A percentile compares a stretch with the other conserved stretches of the same genome.
Evolutionary conservation across 352 stramenopile genomes (phyloP).

Genomic region (Phytopythium sindhum): DNA sequence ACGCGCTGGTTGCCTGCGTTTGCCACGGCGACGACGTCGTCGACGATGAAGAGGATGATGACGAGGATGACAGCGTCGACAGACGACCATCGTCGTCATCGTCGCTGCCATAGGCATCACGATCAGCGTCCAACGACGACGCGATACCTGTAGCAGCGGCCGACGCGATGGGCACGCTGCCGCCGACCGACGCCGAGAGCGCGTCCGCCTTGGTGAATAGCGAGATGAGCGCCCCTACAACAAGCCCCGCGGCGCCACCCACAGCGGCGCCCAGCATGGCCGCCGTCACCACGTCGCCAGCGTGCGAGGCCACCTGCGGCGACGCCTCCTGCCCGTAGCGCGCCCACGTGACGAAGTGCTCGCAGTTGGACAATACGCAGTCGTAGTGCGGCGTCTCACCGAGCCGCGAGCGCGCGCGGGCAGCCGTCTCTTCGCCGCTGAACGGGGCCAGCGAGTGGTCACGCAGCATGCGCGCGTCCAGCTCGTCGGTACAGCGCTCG

Average conservation of each 20-base stretch:
- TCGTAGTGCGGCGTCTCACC: constrained; percentile 48
- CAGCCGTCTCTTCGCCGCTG: constrained; percentile 35
- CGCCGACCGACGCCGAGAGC: constrained; percentile 38
- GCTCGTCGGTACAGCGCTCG: constrained; percentile 34
- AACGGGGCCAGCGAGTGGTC: constrained; percentile 41
- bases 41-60: background rate
- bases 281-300: constrained; percentile 55
- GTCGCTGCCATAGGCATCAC: constrained; percentile 4
- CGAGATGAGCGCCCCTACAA: constrained; percentile 56
- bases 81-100: constrained; percentile 14
- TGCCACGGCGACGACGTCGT: background rate
- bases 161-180: background rate
- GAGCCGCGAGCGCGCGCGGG: constrained; percentile 42
- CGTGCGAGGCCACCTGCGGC: constrained; percentile 51
- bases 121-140: background rate
- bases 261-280: constrained; percentile 60
- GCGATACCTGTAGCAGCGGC: background rate
- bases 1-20: background rate
- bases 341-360: constrained; percentile 78
- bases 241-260: constrained; percentile 51
- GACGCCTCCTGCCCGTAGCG: constrained; percentile 54
- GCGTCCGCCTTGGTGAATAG: constrained; percentile 59
- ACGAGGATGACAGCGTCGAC: background rate
- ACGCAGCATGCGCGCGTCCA: constrained; percentile 50
- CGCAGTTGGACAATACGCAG: constrained; percentile 58